Evolutionary conservation across 495 filamentous ascomycete genomes (phyloP).

Genomic region (Bacidia gigantensis): DNA sequence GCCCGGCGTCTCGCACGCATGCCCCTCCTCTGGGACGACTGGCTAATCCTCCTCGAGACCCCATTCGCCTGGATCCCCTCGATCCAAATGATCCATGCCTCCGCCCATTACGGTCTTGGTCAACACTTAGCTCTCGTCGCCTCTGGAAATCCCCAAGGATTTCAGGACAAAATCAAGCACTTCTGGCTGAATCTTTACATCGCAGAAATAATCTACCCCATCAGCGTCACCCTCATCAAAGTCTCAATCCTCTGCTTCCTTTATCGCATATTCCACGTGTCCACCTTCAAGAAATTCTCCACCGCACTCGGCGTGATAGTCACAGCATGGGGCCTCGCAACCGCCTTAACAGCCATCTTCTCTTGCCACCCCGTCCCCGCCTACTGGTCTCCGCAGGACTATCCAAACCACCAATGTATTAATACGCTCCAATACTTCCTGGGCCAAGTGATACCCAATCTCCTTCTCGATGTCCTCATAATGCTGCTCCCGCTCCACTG

Average conservation of each 20-base stretch:
- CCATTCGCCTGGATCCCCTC: not conserved
- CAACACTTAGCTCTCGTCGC: not conserved
- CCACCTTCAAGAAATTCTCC: slow-evolving; percentile 19
- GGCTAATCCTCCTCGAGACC: slow-evolving; percentile 25
- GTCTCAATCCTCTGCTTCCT: slow-evolving; percentile 32
- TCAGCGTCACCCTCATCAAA: slow-evolving; percentile 26
- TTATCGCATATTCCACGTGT: slow-evolving; percentile 25
- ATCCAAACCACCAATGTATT: slow-evolving; percentile 21
- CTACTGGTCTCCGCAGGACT: slow-evolving; percentile 5
- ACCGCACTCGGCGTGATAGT: slow-evolving; percentile 21
- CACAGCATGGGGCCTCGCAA: slow-evolving; percentile 23
- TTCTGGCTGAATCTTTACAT: slow-evolving; percentile 5
- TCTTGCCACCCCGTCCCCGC: slow-evolving; percentile 21
- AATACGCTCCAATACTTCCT: slow-evolving; percentile 24
- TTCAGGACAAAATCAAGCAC: not conserved
- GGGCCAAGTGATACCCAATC: slow-evolving; percentile 30
- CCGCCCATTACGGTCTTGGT: slow-evolving; percentile 4
- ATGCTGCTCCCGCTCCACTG: slow-evolving; percentile 38
- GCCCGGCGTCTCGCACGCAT: slow-evolving; percentile 19
- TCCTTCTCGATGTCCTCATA: slow-evolving; percentile 29
- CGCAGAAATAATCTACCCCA: slow-evolving; percentile 18
- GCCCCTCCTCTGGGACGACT: slow-evolving; percentile 25
- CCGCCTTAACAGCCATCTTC: slow-evolving; percentile 18
- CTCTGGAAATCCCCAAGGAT: not conserved
- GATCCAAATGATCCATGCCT: slow-evolving; percentile 3